These are phyloP conservation scores for Astrothelium macrocarpum DNA, from an alignment of 495 filamentous ascomycete species.

Conservation along the genomic window DNA sequence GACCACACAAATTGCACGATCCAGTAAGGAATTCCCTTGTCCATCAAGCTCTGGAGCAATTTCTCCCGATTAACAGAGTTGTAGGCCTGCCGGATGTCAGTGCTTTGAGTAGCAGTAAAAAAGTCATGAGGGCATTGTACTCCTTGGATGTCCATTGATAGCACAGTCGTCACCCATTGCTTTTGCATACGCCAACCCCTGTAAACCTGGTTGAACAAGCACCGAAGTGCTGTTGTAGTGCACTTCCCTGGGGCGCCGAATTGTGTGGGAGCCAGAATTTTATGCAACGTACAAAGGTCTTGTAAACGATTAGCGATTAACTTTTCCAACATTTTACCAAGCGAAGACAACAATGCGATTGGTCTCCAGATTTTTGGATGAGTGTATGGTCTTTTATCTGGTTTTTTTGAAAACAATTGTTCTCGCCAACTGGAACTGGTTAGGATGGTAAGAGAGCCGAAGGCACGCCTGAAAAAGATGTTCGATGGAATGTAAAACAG, in stretches of 20 bases:
- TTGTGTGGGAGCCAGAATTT: neutral
- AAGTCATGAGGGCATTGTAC: too few species aligned
- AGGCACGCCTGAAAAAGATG: neutral
- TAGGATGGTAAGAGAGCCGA: neutral
- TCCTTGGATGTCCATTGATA: too few species aligned
- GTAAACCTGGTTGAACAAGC: neutral
- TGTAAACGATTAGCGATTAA: neutral
- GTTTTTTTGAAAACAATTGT: neutral
- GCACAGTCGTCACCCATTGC: neutral
- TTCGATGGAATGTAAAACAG: neutral
- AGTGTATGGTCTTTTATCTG: neutral
- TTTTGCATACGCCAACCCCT: neutral
- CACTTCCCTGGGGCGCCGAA: neutral
- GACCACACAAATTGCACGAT: neutral
- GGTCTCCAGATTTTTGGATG: neutral
- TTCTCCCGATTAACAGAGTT: neutral
- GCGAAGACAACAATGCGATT: neutral
- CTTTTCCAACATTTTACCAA: neutral
- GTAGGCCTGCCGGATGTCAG: neutral
- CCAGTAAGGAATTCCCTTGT: neutral
- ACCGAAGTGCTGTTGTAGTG: neutral
- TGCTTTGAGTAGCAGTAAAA: too few species aligned
- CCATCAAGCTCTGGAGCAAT: neutral
- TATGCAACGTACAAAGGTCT: neutral
- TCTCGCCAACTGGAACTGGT: neutral